A percentile compares a stretch with the other conserved stretches of the same genome.
Conservation (phyloP, 805 yeast species). For the Kluyveromyces starmeri region DNA sequence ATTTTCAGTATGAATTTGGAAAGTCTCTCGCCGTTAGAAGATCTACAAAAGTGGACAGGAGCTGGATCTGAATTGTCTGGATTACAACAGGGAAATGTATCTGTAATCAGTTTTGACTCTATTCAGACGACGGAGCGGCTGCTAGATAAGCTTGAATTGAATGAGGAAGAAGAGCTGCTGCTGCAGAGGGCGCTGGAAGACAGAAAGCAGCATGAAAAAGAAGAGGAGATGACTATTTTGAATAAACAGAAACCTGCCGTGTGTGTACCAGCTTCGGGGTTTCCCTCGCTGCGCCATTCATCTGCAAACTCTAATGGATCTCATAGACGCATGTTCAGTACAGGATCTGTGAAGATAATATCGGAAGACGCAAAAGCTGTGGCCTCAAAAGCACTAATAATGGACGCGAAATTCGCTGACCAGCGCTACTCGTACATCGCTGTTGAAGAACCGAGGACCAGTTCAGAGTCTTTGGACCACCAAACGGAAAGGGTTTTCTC, state of each 20-base stretch:
- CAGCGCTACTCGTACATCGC: slow-evolving; percentile 28
- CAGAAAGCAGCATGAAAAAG: slow-evolving; percentile 11
- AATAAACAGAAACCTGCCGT: slow-evolving; percentile 11
- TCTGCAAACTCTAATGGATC: not conserved
- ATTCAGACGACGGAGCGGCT: slow-evolving; percentile 24
- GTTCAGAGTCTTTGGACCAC: slow-evolving; percentile 3
- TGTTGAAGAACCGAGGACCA: slow-evolving; percentile 22
- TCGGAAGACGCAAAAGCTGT: slow-evolving; percentile 7
- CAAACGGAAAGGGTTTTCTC: not conserved
- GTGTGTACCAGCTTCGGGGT: slow-evolving; percentile 29
- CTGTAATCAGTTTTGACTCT: slow-evolving; percentile 25
- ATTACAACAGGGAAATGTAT: slow-evolving; percentile 7
- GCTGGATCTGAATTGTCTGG: not conserved
- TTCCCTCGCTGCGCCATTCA: slow-evolving; percentile 20
- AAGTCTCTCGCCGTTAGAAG: not conserved
- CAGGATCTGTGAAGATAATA: slow-evolving; percentile 3
- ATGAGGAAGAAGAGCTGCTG: slow-evolving; percentile 25
- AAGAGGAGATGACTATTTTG: not conserved
- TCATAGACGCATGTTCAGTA: slow-evolving; percentile 3
- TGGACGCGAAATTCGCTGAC: slow-evolving; percentile 23
- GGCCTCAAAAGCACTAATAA: slow-evolving; percentile 13
- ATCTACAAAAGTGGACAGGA: not conserved
- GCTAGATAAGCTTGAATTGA: slow-evolving; percentile 26
- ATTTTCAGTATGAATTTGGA: not conserved
- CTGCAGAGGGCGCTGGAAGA: slow-evolving; percentile 22